Conservation (phyloP, 1,284 basidiomycete genomes). For the Xerocomus nothofagi region DNA sequence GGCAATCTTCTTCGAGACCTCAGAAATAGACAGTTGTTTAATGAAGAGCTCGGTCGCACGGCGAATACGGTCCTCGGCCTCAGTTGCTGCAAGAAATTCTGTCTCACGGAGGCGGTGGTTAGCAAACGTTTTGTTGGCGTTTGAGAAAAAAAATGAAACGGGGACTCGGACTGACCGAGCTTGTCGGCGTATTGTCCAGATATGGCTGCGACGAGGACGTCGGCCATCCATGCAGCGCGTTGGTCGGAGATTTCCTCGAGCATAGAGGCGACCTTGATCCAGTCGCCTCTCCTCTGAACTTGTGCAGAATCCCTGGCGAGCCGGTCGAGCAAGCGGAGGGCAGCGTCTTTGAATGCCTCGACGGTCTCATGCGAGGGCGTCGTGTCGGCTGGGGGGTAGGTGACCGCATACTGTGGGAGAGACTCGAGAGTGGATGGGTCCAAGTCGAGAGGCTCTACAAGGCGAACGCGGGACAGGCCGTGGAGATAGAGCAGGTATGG, state of each 20-base stretch:
- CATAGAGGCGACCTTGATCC: constrained; percentile 62
- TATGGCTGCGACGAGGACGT: constrained; percentile 65
- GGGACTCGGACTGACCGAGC: constrained; percentile 49
- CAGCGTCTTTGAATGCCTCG: constrained; percentile 65
- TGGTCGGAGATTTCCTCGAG: constrained; percentile 62
- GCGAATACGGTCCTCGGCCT: constrained; percentile 58
- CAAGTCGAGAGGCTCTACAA: constrained; percentile 36
- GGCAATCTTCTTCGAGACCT: constrained; percentile 75
- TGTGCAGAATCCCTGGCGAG: constrained; percentile 61
- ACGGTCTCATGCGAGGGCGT: constrained; percentile 53
- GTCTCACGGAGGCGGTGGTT: constrained; percentile 27
- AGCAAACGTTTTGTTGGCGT: neutral
- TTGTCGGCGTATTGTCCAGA: constrained; percentile 67
- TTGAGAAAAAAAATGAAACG: neutral
- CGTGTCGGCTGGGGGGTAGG: constrained; percentile 46
- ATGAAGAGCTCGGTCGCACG: constrained; percentile 67
- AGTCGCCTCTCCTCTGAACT: constrained; percentile 57
- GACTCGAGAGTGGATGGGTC: constrained; percentile 32
- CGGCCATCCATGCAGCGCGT: constrained; percentile 68
- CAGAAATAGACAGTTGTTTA: constrained; percentile 71
- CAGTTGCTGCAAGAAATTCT: constrained; percentile 62
- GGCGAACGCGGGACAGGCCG: constrained; percentile 59
- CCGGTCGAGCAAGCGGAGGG: constrained; percentile 63
- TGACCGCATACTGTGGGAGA: constrained; percentile 45
- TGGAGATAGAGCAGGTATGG: constrained; percentile 65